Evolutionary conservation across 345 rosid genomes (phyloP).

Genomic region (Reutealis trisperma): DNA sequence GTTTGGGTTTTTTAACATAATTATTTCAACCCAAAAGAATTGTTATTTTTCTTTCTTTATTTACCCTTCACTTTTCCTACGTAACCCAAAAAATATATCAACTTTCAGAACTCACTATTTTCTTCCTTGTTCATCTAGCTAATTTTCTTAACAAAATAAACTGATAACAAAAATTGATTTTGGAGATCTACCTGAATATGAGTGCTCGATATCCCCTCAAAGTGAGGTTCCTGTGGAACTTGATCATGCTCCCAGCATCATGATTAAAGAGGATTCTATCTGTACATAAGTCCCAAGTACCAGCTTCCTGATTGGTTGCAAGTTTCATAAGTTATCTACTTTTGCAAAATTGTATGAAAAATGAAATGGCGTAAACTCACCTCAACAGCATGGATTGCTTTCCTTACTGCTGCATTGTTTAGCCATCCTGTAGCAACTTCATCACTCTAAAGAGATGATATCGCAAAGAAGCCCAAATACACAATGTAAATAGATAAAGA

Average conservation of each 20-base stretch:
- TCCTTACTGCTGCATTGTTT: constrained; percentile 63
- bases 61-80: background rate
- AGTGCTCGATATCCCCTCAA: constrained; percentile 69
- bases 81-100: too few relatives aligned
- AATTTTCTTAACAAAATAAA: background rate
- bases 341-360: background rate
- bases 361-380: constrained; percentile 33
- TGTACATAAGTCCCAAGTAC: constrained; percentile 57
- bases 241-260: constrained; percentile 83
- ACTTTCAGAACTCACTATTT: background rate
- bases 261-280: constrained; percentile 35
- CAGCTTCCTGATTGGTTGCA: constrained; percentile 39
- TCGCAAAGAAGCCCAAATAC: background rate
- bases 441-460: constrained; percentile 53
- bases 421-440: constrained; percentile 79
- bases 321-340: constrained; percentile 5
- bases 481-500: background rate
- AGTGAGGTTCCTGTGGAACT: constrained; percentile 78
- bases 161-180: background rate
- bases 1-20: background rate
- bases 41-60: background rate
- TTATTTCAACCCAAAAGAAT: background rate
- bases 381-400: constrained; percentile 65
- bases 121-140: background rate
- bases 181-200: constrained; percentile 61